Evolutionary conservation across 208 protist genomes (phyloP), one percentile per base, ranked within the genome.

Genomic region (Leishmania amazonensis): DNA sequence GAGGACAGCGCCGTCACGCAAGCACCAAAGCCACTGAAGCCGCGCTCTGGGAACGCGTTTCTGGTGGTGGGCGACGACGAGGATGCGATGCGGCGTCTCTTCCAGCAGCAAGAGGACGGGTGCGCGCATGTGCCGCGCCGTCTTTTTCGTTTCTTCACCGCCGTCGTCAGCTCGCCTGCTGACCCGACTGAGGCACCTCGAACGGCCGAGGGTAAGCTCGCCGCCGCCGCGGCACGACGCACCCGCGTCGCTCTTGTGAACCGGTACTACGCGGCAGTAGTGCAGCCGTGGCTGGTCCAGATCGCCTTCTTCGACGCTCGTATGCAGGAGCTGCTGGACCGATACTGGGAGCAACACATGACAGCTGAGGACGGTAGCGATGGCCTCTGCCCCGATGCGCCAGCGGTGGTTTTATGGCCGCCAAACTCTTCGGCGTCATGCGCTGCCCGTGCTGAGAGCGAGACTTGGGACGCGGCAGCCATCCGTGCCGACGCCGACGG

Each of bases 271-370:
- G 86, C 86, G 17, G 74, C 88, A 13, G 71, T 83, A 3, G 76
- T 90, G 81, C 81, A 83, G 17, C 81, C 87, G 42, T 42, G 75
- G 24, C 73, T 74, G 15, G 24, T 93, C 49, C 89, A 93, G 73
- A 84, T 88, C 5, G 83, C 85, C 17, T 80, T 90, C 47, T 91
- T 92, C 51, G 47, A 71, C n/a, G 28, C 74, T 0, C 11, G 68
- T 19, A 91, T 90, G 85, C 49, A 75, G 47, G 89, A 93, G 62
- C 62, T 93, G 47, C 85, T 93, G 54, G 58, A 83, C 11, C 79
- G 76, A 4, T 73, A 81, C 81, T 79, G 86, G 64, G 81, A 94
- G 78, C 87, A 90, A 49, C 51, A 81, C 65, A 62, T 89, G 70
- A 49, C 21, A 6, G 38, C 65, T 19, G 7, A 54, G 40, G 7